Evolutionary conservation across 768 basidiomycete genomes (phyloP).

Genomic region (Asterophora parasitica): DNA sequence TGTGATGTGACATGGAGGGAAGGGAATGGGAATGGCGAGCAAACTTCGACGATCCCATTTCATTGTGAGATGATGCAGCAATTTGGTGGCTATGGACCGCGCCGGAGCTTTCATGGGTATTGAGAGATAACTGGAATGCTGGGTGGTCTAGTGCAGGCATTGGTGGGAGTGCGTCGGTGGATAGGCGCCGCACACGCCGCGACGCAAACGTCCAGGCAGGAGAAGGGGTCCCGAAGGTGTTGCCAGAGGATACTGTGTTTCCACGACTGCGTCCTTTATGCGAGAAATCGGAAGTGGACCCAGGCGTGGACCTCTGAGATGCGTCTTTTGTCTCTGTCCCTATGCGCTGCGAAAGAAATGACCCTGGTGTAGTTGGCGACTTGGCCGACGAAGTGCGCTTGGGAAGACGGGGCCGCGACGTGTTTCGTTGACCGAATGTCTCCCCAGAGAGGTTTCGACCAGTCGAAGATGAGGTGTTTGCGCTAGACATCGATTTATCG

Average conservation of each 20-base stretch:
- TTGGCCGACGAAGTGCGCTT: constrained; percentile 1
- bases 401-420: constrained; percentile 3
- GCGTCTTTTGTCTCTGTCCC: not conserved
- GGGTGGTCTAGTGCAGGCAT: constrained; percentile 52
- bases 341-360: not conserved
- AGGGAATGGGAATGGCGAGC: constrained; percentile 21
- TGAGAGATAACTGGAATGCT: constrained; percentile 21
- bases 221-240: constrained; percentile 30
- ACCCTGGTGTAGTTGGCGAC: constrained; percentile 9
- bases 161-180: constrained; percentile 40
- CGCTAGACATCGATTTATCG: constrained; percentile 11
- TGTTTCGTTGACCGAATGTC: constrained; percentile 13
- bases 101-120: not conserved
- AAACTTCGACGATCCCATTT: constrained; percentile 3
- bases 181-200: constrained; percentile 20
- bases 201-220: constrained; percentile 26
- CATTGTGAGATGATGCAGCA: not conserved
- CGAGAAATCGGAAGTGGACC: constrained; percentile 12
- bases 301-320: constrained; percentile 10
- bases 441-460: constrained; percentile 13
- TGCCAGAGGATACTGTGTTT: constrained; percentile 23
- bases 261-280: constrained; percentile 11
- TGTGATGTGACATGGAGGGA: constrained; percentile 18
- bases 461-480: constrained; percentile 7
- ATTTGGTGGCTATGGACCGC: not conserved